Evolutionary conservation across 164 flowering plant species (phyloP), one percentile per base, ranked within the genome.

Genomic region (Kingdonia uniflora): DNA sequence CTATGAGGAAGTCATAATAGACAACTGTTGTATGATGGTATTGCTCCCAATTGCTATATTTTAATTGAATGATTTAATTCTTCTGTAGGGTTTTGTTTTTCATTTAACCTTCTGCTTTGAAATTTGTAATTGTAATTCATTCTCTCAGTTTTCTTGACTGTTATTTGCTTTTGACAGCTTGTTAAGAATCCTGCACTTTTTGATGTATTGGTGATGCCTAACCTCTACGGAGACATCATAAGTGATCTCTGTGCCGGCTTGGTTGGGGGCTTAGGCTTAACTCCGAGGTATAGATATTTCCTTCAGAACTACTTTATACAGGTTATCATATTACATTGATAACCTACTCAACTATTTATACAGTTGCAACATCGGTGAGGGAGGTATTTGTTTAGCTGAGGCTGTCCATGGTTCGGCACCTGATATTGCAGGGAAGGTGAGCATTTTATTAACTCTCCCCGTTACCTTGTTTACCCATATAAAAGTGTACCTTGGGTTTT

Each of bases 381-480:
- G 87, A 54, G 99, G 99, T 52, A 82, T 92, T 70, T 90, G 91
- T 38, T 85, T 92, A 57, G 99, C 99, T 63, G 99, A 92, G 71
- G 99, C 97, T 64, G 99, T 92, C 19, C 99, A 92, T 77, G 99
- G 99, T 54, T 92, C 98, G 33, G 98, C 98, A 14, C 98, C 98
- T 69, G 98, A 92, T 74, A 92, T 92, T 58, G 98, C 96, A 52
- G 98, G 98, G 60, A 82, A 78, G 96, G 98, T 92, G 41, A 57
- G 66, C 25, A 25, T 8, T 29, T 3, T 29, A 29, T 29, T 29
- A 29, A 29, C 4, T 29, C 35, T 3, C 35, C 8, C 8, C 8
- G 4, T n/a, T n/a, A n/a, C n/a, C n/a, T n/a, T n/a, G n/a, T n/a
- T n/a, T n/a, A n/a, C n/a, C n/a, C n/a, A n/a, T n/a, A n/a, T n/a